Conservation (phyloP, 2,329 filamentous ascomycete species). For the Berkeleyomyces rouxiae region DNA sequence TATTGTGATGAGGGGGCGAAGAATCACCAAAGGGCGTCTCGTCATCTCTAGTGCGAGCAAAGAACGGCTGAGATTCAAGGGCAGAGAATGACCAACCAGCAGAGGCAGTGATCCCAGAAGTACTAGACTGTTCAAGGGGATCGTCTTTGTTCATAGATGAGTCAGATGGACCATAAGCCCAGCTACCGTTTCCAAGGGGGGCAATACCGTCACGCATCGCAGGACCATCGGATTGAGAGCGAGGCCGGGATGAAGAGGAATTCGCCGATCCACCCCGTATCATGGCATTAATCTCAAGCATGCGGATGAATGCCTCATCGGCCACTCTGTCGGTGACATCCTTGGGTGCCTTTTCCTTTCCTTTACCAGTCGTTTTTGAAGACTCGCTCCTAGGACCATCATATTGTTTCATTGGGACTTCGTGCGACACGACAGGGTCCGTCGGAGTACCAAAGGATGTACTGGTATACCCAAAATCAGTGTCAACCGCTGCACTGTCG, state of each 20-base stretch:
- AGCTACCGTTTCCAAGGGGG: constrained; percentile 42
- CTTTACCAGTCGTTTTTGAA: neutral
- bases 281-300: neutral
- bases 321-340: neutral
- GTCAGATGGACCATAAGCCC: constrained; percentile 22
- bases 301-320: neutral
- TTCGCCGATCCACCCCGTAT: neutral
- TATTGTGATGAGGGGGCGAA: constrained; percentile 7
- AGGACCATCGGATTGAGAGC: constrained; percentile 42
- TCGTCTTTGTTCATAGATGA: neutral
- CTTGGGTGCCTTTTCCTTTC: neutral
- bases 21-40: constrained; percentile 9
- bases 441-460: neutral
- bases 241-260: constrained; percentile 16
- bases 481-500: neutral
- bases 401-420: neutral
- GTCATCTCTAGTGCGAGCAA: constrained; percentile 10
- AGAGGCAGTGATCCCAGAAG: neutral
- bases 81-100: constrained; percentile 10
- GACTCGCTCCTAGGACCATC: neutral
- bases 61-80: constrained; percentile 11
- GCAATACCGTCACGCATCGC: constrained; percentile 28
- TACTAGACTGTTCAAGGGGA: neutral
- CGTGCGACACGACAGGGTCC: neutral
- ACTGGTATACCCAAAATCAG: neutral